Evolutionary conservation across 1,284 basidiomycete species (phyloP), one percentile per base, ranked within the genome.

Genomic region (Phellopilus nigrolimitatus): DNA sequence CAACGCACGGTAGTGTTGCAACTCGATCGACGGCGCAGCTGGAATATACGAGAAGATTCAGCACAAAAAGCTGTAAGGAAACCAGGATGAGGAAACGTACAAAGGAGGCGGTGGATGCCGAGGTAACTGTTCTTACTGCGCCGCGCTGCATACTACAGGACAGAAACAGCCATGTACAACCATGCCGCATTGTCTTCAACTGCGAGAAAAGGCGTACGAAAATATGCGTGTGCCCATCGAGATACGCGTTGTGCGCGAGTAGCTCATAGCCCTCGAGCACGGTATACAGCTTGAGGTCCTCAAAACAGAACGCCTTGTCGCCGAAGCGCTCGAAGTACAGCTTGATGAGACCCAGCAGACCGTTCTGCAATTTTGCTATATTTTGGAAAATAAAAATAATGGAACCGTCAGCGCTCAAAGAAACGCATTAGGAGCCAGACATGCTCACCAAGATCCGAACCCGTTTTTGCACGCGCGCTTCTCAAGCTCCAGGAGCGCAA

Each of bases 231-330:
- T 75, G 65, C 36, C 65, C 64, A 49, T 76, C 66, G 15, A 88
- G 68, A 63, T 78, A 79, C 15, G 72, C 61, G 17, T 71, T 75
- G 80, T 85, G 87, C 52, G 68, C 67, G 7, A 64, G 51, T 10
- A 75, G 63, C 8, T 75, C 73, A 2, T 75, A 71, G 39, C 67
- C 71, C 24, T 73, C 66, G 3, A 86, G 66, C 6, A 62, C 60
- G 34, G 80, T 65, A 62, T 86, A 92, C 3, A 80, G 79, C 56
- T 75, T 75, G 39, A 95, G 68, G 60, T 95, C 92, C 66, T 94
- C 91, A 56, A 82, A 90, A 64, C 89, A 92, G 64, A 87, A 91
- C 4, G 83, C 71, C 66, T 93, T 95, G 63, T 82, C 79, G 9
- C 86, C 84, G 61, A 92, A 82, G 52, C 71, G 71, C 34, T 78